Conservation (phyloP, 257 asterid genomes). For the Parsonsia alboflavescens region DNA sequence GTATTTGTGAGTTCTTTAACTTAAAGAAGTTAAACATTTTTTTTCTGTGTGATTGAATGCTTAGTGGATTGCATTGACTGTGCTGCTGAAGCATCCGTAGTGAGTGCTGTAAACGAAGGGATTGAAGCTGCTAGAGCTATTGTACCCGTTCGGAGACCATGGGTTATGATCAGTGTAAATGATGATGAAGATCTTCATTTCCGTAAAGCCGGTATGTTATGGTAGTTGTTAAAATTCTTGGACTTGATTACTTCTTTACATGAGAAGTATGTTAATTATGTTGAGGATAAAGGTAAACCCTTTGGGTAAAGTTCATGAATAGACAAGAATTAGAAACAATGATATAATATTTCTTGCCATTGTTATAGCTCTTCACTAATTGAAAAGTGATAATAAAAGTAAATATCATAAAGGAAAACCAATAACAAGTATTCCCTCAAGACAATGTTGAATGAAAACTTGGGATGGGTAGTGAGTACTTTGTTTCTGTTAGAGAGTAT, state of each 20-base stretch:
- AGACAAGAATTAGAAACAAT: neutral
- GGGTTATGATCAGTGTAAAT: constrained; percentile 96
- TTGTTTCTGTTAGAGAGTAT: neutral
- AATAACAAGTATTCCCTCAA: neutral
- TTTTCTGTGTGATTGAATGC: constrained; percentile 5
- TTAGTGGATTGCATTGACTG: constrained; percentile 96
- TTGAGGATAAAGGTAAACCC: neutral
- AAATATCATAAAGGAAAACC: neutral
- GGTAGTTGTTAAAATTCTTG: neutral
- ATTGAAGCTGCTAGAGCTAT: constrained; percentile 70
- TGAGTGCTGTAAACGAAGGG: constrained; percentile 82
- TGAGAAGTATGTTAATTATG: neutral
- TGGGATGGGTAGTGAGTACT: neutral
- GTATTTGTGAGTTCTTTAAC: neutral
- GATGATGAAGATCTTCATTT: constrained; percentile 83
- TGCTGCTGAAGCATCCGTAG: constrained; percentile 87
- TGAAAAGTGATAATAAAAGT: neutral
- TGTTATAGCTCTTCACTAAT: neutral
- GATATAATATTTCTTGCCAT: neutral
- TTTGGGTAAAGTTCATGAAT: neutral
- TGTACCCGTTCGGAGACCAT: constrained; percentile 74
- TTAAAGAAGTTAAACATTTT: neutral
- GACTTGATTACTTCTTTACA: neutral
- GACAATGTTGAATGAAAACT: neutral
- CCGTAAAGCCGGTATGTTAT: constrained; percentile 84